Evolutionary conservation across 768 basidiomycete species (phyloP).

Genomic region (Trametes punicea): DNA sequence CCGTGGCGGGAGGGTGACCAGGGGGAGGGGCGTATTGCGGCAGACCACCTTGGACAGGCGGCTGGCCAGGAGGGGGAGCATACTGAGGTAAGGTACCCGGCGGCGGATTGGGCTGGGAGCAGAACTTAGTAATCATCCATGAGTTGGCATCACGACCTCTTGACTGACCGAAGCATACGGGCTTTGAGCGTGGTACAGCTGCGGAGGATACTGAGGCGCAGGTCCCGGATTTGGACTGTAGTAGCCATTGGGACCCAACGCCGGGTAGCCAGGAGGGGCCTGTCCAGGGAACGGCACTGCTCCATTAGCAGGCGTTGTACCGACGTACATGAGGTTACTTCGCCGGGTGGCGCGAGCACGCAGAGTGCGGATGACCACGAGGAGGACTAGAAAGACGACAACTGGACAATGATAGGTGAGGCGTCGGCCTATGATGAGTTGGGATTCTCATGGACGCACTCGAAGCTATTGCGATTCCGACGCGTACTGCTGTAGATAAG

Average conservation of each 20-base stretch:
- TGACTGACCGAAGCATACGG: conserved; percentile 17
- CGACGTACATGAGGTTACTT: conserved; percentile 16
- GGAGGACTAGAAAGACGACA: background rate
- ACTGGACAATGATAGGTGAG: too few species aligned
- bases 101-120: conserved; percentile 3
- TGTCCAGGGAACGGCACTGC: conserved; percentile 1
- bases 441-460: background rate
- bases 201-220: conserved; percentile 18
- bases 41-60: background rate
- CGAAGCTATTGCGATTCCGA: conserved; percentile 9
- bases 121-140: background rate
- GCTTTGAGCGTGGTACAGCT: conserved; percentile 10
- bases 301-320: background rate
- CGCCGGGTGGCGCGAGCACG: conserved; percentile 3
- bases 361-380: background rate
- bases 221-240: conserved; percentile 3
- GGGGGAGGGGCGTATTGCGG: conserved; percentile 14
- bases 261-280: conserved; percentile 9
- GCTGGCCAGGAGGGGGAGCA: conserved; percentile 9
- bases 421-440: too few species aligned
- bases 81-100: conserved; percentile 5
- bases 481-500: conserved; percentile 13
- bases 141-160: background rate
- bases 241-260: background rate
- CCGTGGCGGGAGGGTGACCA: conserved; percentile 6